A percentile compares a stretch with the other conserved stretches of the same genome.
These are phyloP conservation scores for Huntiella bhutanensis DNA, from an alignment of 2,329 filamentous ascomycete species.

Conservation along the genomic window DNA sequence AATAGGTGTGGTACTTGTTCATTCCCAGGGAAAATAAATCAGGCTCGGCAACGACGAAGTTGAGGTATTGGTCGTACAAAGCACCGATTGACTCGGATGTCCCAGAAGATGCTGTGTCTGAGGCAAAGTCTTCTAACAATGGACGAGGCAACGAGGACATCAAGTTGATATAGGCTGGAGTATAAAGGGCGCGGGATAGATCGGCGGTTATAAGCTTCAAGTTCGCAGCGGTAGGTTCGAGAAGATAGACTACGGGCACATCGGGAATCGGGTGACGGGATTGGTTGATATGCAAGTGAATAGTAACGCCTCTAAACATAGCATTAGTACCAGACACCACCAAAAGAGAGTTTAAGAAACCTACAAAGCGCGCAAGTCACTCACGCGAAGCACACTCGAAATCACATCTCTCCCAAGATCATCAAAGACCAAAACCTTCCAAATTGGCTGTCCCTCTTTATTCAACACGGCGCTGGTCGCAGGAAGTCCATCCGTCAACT, in stretches of 20 bases:
- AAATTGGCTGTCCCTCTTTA: slow-evolving; percentile 78
- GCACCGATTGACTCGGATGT: slow-evolving; percentile 83
- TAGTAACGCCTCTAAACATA: slow-evolving; percentile 51
- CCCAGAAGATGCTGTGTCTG: slow-evolving; percentile 64
- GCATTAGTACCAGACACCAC: background rate
- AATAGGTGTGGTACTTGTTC: slow-evolving; percentile 79
- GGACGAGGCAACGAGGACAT: slow-evolving; percentile 80
- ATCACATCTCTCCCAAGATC: slow-evolving; percentile 83
- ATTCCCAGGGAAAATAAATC: slow-evolving; percentile 90
- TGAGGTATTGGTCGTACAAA: slow-evolving; percentile 90
- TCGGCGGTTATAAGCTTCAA: slow-evolving; percentile 69
- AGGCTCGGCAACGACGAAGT: slow-evolving; percentile 90
- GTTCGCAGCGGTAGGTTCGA: slow-evolving; percentile 72
- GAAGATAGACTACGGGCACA: slow-evolving; percentile 88
- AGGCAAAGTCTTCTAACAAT: slow-evolving; percentile 83
- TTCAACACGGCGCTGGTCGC: slow-evolving; percentile 66
- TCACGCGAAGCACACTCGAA: slow-evolving; percentile 85
- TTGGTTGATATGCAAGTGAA: slow-evolving; percentile 52
- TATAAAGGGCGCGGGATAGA: slow-evolving; percentile 71
- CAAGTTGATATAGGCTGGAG: slow-evolving; percentile 92
- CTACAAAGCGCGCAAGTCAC: slow-evolving; percentile 65
- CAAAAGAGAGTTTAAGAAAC: background rate
- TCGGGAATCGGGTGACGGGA: slow-evolving; percentile 81
- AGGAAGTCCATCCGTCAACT: slow-evolving; percentile 43
- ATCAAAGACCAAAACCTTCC: slow-evolving; percentile 96